Percentiles rank a stretch among this genome's conserved stretches.
These are phyloP conservation scores for Entophlyctis helioformis DNA, from an alignment of 192 early-diverging fungal species.

Conservation along the genomic window DNA sequence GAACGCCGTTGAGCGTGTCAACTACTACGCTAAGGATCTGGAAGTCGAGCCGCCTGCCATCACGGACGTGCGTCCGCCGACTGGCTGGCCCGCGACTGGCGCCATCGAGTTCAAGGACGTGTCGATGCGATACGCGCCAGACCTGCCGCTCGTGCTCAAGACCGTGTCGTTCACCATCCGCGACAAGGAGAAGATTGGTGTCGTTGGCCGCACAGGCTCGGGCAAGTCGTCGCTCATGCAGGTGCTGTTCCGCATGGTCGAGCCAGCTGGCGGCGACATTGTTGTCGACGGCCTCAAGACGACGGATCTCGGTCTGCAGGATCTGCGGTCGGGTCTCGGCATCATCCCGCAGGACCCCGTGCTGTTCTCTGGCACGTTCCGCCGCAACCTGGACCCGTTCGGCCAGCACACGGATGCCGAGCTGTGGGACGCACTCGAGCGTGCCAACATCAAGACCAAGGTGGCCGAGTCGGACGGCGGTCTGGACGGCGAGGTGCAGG, in stretches of 20 bases:
- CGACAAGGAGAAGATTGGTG: conserved; percentile 31
- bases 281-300: conserved; percentile 60
- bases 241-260: conserved; percentile 17
- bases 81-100: too few relatives aligned
- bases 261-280: conserved; percentile 43
- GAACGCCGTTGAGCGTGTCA: conserved; percentile 44
- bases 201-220: conserved; percentile 23
- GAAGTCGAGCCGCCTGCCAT: conserved; percentile 24
- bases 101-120: too few relatives aligned
- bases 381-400: conserved; percentile 67
- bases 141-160: conserved; percentile 34
- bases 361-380: conserved; percentile 34
- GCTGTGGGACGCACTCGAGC: too few relatives aligned
- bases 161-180: conserved; percentile 21
- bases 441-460: too few relatives aligned
- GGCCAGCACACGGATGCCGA: conserved; percentile 36
- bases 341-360: conserved; percentile 71
- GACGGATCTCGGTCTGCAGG: conserved; percentile 32
- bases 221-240: conserved; percentile 9
- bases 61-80: too few relatives aligned
- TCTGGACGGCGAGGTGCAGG: too few relatives aligned
- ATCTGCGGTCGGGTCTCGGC: conserved; percentile 47
- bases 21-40: conserved; percentile 28
- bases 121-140: conserved; percentile 34
- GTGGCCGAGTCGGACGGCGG: too few relatives aligned